Percentiles rank a stretch among this genome's conserved stretches.
phyloP scores from a whole-genome alignment of 768 basidiomycete genomes.

The Agrocybe praecox region DNA sequence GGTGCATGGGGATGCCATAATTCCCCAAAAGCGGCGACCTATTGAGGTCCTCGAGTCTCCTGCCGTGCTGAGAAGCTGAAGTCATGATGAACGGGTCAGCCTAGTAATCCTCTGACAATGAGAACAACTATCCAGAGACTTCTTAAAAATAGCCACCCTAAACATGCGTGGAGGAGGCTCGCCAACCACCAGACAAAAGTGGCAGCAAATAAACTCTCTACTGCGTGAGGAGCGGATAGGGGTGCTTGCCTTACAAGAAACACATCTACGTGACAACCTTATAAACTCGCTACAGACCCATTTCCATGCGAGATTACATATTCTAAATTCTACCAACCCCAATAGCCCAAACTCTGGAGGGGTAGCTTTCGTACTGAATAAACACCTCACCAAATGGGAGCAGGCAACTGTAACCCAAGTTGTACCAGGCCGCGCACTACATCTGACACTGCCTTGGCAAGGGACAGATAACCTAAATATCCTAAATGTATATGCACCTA shows the following conservation, averaged over 20 bases:
- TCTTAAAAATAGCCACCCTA: conserved; percentile 1
- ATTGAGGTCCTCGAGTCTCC: neutral
- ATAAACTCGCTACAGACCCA: conserved; percentile 7
- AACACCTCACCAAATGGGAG: conserved; percentile 16
- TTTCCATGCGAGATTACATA: conserved; percentile 14
- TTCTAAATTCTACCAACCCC: conserved; percentile 18
- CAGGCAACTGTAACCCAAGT: conserved; percentile 13
- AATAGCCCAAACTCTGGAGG: conserved; percentile 16
- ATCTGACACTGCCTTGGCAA: conserved; percentile 28
- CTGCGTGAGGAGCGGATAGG: conserved; percentile 2
- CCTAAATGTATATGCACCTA: conserved; percentile 38
- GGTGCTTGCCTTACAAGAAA: conserved; percentile 7
- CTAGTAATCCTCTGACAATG: neutral
- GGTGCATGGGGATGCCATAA: no score
- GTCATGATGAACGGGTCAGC: neutral
- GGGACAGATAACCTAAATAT: conserved; percentile 19
- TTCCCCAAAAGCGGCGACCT: no score
- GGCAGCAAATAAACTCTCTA: conserved; percentile 7
- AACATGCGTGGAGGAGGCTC: conserved; percentile 15
- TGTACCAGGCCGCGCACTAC: conserved; percentile 11
- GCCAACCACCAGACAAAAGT: conserved; percentile 2
- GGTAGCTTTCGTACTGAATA: conserved; percentile 37
- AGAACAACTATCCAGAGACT: no score
- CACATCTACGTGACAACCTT: conserved; percentile 3
- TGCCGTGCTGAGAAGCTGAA: no score